Evolutionary conservation across 2,329 filamentous ascomycete genomes (phyloP), one percentile per base, ranked within the genome.

Genomic region (Calonectria hawksworthii): DNA sequence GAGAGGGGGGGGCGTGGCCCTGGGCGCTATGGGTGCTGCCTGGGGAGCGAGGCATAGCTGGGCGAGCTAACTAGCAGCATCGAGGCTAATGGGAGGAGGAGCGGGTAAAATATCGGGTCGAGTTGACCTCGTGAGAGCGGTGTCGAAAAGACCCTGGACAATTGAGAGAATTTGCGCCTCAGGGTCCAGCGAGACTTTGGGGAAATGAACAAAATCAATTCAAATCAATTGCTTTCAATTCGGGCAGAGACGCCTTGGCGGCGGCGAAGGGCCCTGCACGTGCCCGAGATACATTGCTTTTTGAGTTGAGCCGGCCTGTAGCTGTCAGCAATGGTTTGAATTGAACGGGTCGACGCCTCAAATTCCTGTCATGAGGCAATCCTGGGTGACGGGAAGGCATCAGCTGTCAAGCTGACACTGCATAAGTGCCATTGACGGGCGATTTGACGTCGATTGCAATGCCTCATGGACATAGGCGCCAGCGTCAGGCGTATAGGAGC

Each of bases 211-310:
- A 41, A 41, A 72, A 68, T 68, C 75, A 77, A 75, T 66, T 68
- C 66, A 61, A 77, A 75, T 73, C 72, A 76, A 61, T 71, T 66
- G 67, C 30, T 38, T 64, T 70, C 73, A 77, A 78, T 79, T 80
- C 76, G 78, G 79, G 30, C 30, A 66, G n/a, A n/a, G 30, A 28
- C 23, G 32, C 21, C 61, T 68, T 65, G 70, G 59, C 56, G 61
- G 47, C 36, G 65, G 28, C 28, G 50, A 47, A 47, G 67, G 78
- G 70, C 78, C 78, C 77, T 80, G 78, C 76, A 80, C 75, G 70
- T 34, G 10, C 54, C 64, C 26, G 68, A 59, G 69, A 61, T 59
- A 47, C 44, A 47, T 47, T 47, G 44, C 70, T 67, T 64, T 64
- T 63, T 61, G 66, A 61, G 66, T 32, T 41, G 47, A 66, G 74